Percentiles rank a stretch among this genome's conserved stretches.
Conservation (phyloP, 2,329 filamentous ascomycete genomes). For the Fusarium succisae region DNA sequence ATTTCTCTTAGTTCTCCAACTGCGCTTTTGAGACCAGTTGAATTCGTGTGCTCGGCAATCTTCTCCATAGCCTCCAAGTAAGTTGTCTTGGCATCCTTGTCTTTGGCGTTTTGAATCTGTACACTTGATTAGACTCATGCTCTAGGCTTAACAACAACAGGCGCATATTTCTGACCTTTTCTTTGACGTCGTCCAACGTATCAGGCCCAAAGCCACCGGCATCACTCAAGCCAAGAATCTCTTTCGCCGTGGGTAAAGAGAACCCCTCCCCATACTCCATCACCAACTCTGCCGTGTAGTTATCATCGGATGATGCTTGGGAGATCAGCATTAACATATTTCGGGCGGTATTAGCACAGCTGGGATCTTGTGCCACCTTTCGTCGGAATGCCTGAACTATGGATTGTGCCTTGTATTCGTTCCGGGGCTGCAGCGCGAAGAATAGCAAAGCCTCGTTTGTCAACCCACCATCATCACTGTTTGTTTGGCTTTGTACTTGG, state of each 20-base stretch:
- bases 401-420: slow-evolving; percentile 48
- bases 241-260: slow-evolving; percentile 48
- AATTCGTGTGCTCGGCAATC: slow-evolving; percentile 46
- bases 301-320: slow-evolving; percentile 47
- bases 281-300: slow-evolving; percentile 46
- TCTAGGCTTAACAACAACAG: background rate
- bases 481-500: slow-evolving; percentile 41
- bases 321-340: slow-evolving; percentile 50
- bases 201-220: slow-evolving; percentile 39
- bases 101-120: slow-evolving; percentile 42
- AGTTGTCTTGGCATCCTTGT: slow-evolving; percentile 43
- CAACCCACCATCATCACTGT: slow-evolving; percentile 45
- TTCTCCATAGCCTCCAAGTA: slow-evolving; percentile 50
- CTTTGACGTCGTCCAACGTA: slow-evolving; percentile 40
- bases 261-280: slow-evolving; percentile 50
- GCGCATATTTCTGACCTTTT: slow-evolving; percentile 39
- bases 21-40: slow-evolving; percentile 42
- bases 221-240: slow-evolving; percentile 43
- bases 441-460: slow-evolving; percentile 48
- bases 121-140: slow-evolving; percentile 17
- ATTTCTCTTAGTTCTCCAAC: slow-evolving; percentile 41
- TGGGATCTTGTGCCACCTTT: slow-evolving; percentile 47
- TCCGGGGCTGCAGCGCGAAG: slow-evolving; percentile 48
- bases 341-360: slow-evolving; percentile 44
- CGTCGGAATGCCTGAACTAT: slow-evolving; percentile 49